Evolutionary conservation across 2,329 filamentous ascomycete species (phyloP), one percentile per base, ranked within the genome.

Genomic region (Sclerotinia spermophila): DNA sequence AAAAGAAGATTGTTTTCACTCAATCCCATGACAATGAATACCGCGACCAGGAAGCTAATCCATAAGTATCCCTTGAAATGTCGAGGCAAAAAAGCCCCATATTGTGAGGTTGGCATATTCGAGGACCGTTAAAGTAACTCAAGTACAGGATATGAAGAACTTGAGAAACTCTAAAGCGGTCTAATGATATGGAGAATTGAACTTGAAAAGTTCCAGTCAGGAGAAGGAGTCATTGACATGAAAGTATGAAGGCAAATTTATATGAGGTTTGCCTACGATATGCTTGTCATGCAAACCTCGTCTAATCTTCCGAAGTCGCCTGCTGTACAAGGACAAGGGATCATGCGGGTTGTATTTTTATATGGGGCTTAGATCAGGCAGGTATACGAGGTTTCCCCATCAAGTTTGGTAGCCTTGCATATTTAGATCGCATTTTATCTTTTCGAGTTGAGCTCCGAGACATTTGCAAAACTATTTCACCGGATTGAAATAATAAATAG

Each of bases 51-150:
- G 38, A 73, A 73, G 7, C 66, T 48, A 33, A 73, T 72, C 72
- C 72, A 73, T 62, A 73, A 33, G 40, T 73, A 73, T 8, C 72
- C 71, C 42, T 64, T 73, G 21, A 72, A 68, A 45, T 73, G 71
- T 33, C 71, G 64, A 27, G 72, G 72, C 19, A 72, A 42, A 3
- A 68, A 45, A 65, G 51, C 44, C 24, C 69, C 42, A 38, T 61
- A 40, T 35, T 33, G 66, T 48, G 55, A 61, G 15, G 42, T 42
- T 6, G 48, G 48, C 68, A 69, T 69, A 45, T 40, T 66, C 30
- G n/a, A 66, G 33, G 62, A 53, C n/a, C 0, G 45, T 30, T 42
- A 45, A 40, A 66, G 62, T 24, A 17, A 53, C 35, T 40, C 45
- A 24, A 53, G n/a, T 51, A 65, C 45, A 8, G 35, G 35, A 24